Base-by-base conservation (phyloP, 805 yeast genomes). In the Blastobotrys americana region DNA sequence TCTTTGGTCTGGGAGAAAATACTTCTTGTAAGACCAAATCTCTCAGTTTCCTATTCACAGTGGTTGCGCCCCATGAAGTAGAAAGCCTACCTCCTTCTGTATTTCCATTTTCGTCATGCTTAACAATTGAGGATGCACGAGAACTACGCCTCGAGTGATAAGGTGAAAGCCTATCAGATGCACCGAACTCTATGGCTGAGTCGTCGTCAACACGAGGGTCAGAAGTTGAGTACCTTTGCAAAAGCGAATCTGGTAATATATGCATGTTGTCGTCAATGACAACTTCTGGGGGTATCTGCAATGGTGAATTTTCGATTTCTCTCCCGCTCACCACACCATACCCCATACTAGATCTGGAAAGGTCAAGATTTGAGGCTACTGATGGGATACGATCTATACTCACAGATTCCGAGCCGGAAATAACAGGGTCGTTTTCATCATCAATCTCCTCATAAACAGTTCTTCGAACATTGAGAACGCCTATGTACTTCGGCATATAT, bases 401-500 rank as follows among this genome's bases (percentile, higher is more conserved):
- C 19, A 18, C 41, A 19, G 48, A 16, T 16, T 37, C 17, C 21
- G 37, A 4, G 37, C 34, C 19, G 19, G 42, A 20, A 34, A 22
- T 8, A 13, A 25, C 10, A 8, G 31, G 31, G 13, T 25, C 31
- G 23, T 28, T 22, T 5, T 42, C 55, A 17, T 41, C 50, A 8
- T 46, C 54, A 3, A 49, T 53, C n/a, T 42, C 64, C 43, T 67
- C 71, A 20, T 59, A 59, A 6, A 46, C 51, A 49, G 78, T 74
- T 59, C 88, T 90, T 46, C 97, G 73, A 3, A 90, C 97, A 61
- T 90, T 90, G 45, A 90, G 68, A 1, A 90, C 97, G 4, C 98
- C 98, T 44, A 90, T 85, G 62, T 93, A 93, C 51, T 78, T 76
- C 2, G 99, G 98, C 95, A 93, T 84, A 63, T 84, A 93, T 51